Base-by-base conservation (phyloP, 495 filamentous ascomycete species). In the Parathielavia appendiculata region DNA sequence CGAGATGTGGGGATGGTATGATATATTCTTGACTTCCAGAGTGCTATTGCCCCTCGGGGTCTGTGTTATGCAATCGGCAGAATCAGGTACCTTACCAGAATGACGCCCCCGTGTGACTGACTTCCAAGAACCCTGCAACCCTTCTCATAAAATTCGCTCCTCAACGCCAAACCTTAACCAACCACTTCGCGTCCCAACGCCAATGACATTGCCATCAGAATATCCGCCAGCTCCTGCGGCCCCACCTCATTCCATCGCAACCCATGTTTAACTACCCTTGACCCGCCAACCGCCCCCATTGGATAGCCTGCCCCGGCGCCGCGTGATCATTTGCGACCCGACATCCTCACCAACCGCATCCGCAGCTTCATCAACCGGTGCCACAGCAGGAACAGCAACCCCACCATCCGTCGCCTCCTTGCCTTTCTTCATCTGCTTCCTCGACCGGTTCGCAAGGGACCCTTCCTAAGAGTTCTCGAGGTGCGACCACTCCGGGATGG, bases 401-500 rank as follows among this genome's bases (percentile, higher is more conserved):
- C 20, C 9, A 13, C 23, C 45, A 1, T 5, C 23, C 20, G 12
- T 16, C 8, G 11, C 44, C 34, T 52, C n/a, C n/a, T n/a, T 47
- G 48, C 32, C 26, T 19, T n/a, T 51, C 1, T 17, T 38, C 3
- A 1, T 4, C 4, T 23, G 26, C 9, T 8, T 13, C 51, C 13
- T 48, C 45, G 22, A 13, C 22, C 13, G 26, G 16, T 30, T 4
- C 43, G 20, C 20, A n/a, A 13, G 14, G 19, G 10, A 41, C 22
- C 35, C 53, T 48, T 49, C 51, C 73, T 76, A 76, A 48, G 73
- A 71, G 9, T 48, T 43, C 67, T 76, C 77, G 41, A 80, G 76
- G 63, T 83, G 79, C n/a, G 88, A 92, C 93, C 95, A 98, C 79
- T 98, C 93, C 11, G 93, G 93, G 54, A 97, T 90, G 57, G 88